Evolutionary conservation across 352 stramenopile genomes (phyloP), one percentile per base, ranked within the genome.

Genomic region (Pythium guiyangense): DNA sequence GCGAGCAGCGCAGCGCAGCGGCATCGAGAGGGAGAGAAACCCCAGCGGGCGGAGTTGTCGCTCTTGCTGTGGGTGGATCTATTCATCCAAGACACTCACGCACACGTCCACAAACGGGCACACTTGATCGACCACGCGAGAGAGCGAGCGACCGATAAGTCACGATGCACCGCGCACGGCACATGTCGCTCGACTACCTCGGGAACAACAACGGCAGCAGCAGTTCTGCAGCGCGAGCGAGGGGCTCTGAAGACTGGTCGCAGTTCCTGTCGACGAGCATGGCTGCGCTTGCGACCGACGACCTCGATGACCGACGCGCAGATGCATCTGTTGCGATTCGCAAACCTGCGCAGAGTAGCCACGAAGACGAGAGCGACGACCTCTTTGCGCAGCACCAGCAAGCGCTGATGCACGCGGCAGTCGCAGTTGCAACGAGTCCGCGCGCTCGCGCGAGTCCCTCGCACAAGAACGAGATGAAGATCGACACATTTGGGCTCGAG

Each of bases 221-320:
- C 18, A 8, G 6, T 10, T n/a, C 12, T 44, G 17, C n/a, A 2
- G 42, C 42, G 40, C 22, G n/a, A 22, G 52, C n/a, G 49, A 62
- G 61, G 52, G 66, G 61, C 17, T 70, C 76, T 9, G 77, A 85
- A 25, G 73, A 87, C 51, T 87, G 77, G 77, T 71, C 74, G 15
- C 66, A 79, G 49, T 85, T 86, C 54, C 61, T 87, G 46, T 84
- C 77, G 15, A 74, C 73, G n/a, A 84, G 77, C 63, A 79, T 87
- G 73, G 70, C 67, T 61, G 77, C 74, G 54, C 61, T 87, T 22
- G 70, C 70, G 45, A 84, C 73, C 37, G 40, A 69, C 14, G 67
- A 77, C 27, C 22, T 5, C 12, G 51, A 54, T 29, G 34, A 39
- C 15, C 14, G 2, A 37, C 34, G 8, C 20, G 34, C 47, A 53